Base-by-base conservation (phyloP, 2,329 filamentous ascomycete species). In the Botrytis deweyae region DNA sequence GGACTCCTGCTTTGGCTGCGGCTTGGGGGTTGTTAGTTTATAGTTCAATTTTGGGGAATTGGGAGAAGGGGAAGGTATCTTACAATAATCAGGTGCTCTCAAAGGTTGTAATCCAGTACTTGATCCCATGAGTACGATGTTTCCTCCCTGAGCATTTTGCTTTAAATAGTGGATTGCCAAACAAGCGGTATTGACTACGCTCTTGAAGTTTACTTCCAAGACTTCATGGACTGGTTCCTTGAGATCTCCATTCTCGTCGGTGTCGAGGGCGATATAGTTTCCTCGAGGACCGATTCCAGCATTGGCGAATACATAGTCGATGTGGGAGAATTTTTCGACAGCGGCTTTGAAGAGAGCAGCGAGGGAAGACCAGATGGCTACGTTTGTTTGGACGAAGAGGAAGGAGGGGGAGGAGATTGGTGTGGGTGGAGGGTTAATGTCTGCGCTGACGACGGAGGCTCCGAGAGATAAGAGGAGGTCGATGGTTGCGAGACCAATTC, bases 401-500 rank as follows among this genome's bases (percentile, higher is more conserved):
- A 85, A 83, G 4, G 59, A 65, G 36, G 76, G 58, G 7, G 74
- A 74, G 22, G 74, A 74, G 9, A 62, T 36, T 0, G 83, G 80
- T 3, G 85, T 75, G 0, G 72, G 36, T 0, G 84, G 81, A 2
- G 85, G 80, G 58, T 86, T 85, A 61, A 89, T 74, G 77, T 91
- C 89, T 52, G 83, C 86, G 40, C 84, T 85, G 74, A 89, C 84
- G 29, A 91, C 88, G 25, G 83, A 84, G 42, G 88, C 88, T 33
- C 88, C 88, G 0, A 86, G 80, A 0, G 84, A 81, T 12, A 90
- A 82, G 22, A 90, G 84, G 3, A 87, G 81, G 14, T 85, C 80
- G 12, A 85, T 84, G 1, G 88, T 89, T 72, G 87, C 87, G 22
- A 89, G 84, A 46, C 89, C 88, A 71, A 91, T 91, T 25, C 89